These are phyloP conservation scores for Coleophoma cylindrospora DNA, from an alignment of 2,329 filamentous ascomycete genomes.

Conservation along the genomic window DNA sequence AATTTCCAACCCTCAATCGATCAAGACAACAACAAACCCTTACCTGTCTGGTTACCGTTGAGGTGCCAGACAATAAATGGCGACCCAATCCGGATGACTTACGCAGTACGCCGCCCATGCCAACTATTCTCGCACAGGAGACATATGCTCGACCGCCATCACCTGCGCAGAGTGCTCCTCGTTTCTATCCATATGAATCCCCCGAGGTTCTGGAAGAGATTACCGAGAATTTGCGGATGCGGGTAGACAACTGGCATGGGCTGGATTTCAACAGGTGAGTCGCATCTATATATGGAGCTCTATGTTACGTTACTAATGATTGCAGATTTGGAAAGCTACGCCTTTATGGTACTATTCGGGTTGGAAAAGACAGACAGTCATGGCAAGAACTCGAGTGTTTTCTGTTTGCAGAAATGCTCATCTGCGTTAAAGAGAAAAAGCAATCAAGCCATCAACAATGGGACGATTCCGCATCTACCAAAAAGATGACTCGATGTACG, in stretches of 20 bases:
- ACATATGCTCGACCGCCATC: slow-evolving; percentile 52
- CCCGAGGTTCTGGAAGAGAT: slow-evolving; percentile 75
- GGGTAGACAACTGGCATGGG: slow-evolving; percentile 99
- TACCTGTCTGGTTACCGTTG: slow-evolving; percentile 89
- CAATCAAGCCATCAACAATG: slow-evolving; percentile 54
- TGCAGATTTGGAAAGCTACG: slow-evolving; percentile 83
- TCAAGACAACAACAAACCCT: slow-evolving; percentile 92
- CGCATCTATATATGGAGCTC: not conserved
- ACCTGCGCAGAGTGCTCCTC: slow-evolving; percentile 43
- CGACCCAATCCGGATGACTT: slow-evolving; percentile 78
- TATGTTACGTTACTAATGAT: slow-evolving; percentile 8
- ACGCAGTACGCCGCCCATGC: slow-evolving; percentile 42
- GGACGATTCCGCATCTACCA: slow-evolving; percentile 52
- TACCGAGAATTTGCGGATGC: slow-evolving; percentile 74
- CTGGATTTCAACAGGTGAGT: slow-evolving; percentile 77
- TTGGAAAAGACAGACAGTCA: slow-evolving; percentile 91
- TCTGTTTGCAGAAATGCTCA: slow-evolving; percentile 97
- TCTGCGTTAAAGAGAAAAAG: slow-evolving; percentile 98
- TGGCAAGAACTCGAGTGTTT: slow-evolving; percentile 99
- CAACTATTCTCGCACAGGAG: slow-evolving; percentile 44
- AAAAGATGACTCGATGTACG: slow-evolving; percentile 72
- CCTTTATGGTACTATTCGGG: slow-evolving; percentile 81
- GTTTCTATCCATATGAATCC: slow-evolving; percentile 69
- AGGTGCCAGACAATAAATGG: slow-evolving; percentile 92
- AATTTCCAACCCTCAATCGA: slow-evolving; percentile 89